Evolutionary conservation across 306 rosid genomes (phyloP), one percentile per base, ranked within the genome.

Genomic region (Medicago lupulina): DNA sequence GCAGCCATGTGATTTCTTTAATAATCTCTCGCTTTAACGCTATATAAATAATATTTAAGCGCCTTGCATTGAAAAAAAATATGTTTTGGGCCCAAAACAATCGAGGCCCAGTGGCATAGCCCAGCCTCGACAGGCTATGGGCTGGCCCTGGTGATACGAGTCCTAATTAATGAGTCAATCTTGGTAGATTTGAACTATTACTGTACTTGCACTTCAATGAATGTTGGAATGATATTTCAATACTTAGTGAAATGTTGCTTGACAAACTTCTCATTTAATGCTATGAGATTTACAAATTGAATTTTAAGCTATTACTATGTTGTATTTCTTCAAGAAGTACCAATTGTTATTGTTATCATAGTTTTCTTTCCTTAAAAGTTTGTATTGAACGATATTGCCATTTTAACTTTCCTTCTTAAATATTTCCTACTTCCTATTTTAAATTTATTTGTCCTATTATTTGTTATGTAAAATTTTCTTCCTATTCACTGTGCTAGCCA

Each of bases 231-330:
- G 74, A 65, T 44, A 23, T 40, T 51, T 62, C 49, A 49, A n/a
- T 50, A 57, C 53, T 21, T 10, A 57, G 62, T 19, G 8, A 21
- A 34, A 57, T 57, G 15, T 36, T 21, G 34, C 63, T 57, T 57
- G 34, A 10, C 50, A 44, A 44, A 44, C 50, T 44, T 44, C 60
- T 8, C 54, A 69, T 70, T 67, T 71, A 70, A 38, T 49, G 14
- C 80, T 40, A 44, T 67, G 66, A 59, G 11, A 19, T 78, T 70
- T 57, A 25, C 58, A 68, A 74, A 60, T 59, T 68, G 31, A 40
- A 13, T 65, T 64, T 4, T 64, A 31, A 19, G 57, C 68, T 25
- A 13, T 68, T 38, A 40, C 67, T 13, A 61, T 50, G 36, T 25
- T 43, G 51, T 21, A 55, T 60, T 69, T 69, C 40, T 50, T 14